Evolutionary conservation across 2,329 filamentous ascomycete genomes (phyloP).

Genomic region (Clonostachys chloroleuca): DNA sequence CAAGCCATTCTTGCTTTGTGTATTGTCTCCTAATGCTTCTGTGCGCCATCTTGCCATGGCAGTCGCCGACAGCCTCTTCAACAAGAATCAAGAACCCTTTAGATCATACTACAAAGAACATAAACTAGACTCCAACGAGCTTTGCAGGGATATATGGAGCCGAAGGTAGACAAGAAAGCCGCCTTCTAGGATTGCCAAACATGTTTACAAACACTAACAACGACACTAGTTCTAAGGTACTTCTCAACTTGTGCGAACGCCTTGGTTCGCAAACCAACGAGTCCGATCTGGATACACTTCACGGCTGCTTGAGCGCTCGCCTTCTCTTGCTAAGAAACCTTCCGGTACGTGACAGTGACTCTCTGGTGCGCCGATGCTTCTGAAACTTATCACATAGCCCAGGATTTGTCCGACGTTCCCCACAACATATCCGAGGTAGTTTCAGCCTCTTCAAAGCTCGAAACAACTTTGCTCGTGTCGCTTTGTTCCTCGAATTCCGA

Average conservation of each 20-base stretch:
- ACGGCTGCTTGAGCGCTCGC: slow-evolving; percentile 52
- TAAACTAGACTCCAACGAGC: slow-evolving; percentile 14
- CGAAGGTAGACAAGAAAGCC: slow-evolving; percentile 32
- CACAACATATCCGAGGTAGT: slow-evolving; percentile 51
- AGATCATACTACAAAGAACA: slow-evolving; percentile 14
- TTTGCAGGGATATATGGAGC: slow-evolving; percentile 43
- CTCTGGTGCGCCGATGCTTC: not conserved
- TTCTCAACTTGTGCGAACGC: slow-evolving; percentile 45
- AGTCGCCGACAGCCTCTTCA: slow-evolving; percentile 43
- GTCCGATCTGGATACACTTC: slow-evolving; percentile 39
- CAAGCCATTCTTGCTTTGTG: slow-evolving; percentile 47
- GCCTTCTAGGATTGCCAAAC: slow-evolving; percentile 6
- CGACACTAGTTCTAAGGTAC: slow-evolving; percentile 20
- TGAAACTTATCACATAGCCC: not conserved
- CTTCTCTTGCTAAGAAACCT: slow-evolving; percentile 46
- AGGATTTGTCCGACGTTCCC: slow-evolving; percentile 51
- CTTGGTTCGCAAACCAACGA: slow-evolving; percentile 36
- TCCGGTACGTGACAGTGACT: slow-evolving; percentile 27
- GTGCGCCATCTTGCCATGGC: slow-evolving; percentile 41
- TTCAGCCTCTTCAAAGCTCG: slow-evolving; percentile 48
- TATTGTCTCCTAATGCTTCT: slow-evolving; percentile 45
- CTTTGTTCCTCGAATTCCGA: slow-evolving; percentile 63
- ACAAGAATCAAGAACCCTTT: slow-evolving; percentile 17
- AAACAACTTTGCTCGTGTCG: slow-evolving; percentile 58
- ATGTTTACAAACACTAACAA: not conserved